A percentile compares a stretch with the other conserved stretches of the same genome.
Conservation (phyloP, 371 early-diverging fungal genomes). For the Apophysomyces trapeziformis region DNA sequence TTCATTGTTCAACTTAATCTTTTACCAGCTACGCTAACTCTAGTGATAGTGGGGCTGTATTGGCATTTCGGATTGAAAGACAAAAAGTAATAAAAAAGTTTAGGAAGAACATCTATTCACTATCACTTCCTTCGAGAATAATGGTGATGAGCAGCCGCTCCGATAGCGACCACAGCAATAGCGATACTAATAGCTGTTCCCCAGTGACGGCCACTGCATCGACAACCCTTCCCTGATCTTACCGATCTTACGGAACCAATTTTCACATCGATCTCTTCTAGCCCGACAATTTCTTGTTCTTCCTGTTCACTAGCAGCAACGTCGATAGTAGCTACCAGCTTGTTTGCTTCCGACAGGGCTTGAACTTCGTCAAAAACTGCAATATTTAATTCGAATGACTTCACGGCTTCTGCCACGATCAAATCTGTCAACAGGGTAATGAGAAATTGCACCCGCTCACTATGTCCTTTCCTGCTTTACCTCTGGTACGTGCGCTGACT, state of each 20-base stretch:
- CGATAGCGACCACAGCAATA: background rate
- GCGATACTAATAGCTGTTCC: background rate
- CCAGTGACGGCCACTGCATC: background rate
- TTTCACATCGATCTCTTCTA: background rate
- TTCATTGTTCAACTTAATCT: slow-evolving; percentile 63
- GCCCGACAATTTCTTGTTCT: background rate
- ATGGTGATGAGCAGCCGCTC: background rate
- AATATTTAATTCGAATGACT: slow-evolving; percentile 53
- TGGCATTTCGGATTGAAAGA: slow-evolving; percentile 53
- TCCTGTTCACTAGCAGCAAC: background rate
- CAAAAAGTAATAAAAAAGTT: background rate
- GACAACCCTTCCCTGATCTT: background rate
- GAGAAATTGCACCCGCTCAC: background rate
- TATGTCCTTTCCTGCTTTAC: background rate
- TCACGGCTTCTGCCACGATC: slow-evolving; percentile 47
- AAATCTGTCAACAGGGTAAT: slow-evolving; percentile 21
- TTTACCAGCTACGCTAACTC: slow-evolving; percentile 54
- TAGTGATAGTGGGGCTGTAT: slow-evolving; percentile 52
- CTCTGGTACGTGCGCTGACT: slow-evolving; percentile 14
- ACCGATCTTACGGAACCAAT: background rate
- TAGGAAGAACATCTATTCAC: background rate
- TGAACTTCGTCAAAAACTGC: slow-evolving; percentile 54
- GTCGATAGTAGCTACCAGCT: slow-evolving; percentile 25
- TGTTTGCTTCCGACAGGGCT: slow-evolving; percentile 34
- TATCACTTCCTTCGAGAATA: background rate